Evolutionary conservation across 2,329 filamentous ascomycete species (phyloP).

Genomic region (Cercospora zeina): DNA sequence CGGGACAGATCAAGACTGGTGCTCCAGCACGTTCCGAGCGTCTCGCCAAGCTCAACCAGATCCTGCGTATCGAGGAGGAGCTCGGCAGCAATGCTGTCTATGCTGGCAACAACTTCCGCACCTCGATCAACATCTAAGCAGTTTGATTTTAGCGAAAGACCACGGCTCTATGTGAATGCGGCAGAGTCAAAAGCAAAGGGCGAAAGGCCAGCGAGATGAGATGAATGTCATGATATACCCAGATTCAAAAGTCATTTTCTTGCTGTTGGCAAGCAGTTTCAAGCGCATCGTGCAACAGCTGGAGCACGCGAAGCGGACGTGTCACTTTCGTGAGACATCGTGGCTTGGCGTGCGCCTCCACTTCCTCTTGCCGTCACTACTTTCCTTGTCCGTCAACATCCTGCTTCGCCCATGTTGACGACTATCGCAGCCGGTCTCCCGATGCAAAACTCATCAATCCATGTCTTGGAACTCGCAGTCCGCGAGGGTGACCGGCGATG

Average conservation of each 20-base stretch:
- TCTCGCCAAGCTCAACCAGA: slow-evolving; percentile 99
- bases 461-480: not conserved
- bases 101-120: slow-evolving; percentile 90
- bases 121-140: slow-evolving; percentile 77
- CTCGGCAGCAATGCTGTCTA: slow-evolving; percentile 88
- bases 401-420: not conserved
- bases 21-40: slow-evolving; percentile 95
- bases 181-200: slow-evolving; percentile 6
- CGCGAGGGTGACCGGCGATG: not conserved
- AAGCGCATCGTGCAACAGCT: not conserved
- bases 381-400: not conserved
- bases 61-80: slow-evolving; percentile 99
- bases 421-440: not conserved
- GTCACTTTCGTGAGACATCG: not conserved
- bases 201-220: slow-evolving; percentile 10
- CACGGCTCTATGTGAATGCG: not conserved
- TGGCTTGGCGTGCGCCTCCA: not conserved
- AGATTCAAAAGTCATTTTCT: not conserved
- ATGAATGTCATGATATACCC: slow-evolving; percentile 6
- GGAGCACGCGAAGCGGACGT: not conserved
- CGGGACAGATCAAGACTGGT: slow-evolving; percentile 99
- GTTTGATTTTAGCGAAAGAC: not conserved
- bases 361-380: not conserved
- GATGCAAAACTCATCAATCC: not conserved
- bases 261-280: not conserved